phyloP scores from a whole-genome alignment of 139 green algal genomes.

The Gonium pectorale region DNA sequence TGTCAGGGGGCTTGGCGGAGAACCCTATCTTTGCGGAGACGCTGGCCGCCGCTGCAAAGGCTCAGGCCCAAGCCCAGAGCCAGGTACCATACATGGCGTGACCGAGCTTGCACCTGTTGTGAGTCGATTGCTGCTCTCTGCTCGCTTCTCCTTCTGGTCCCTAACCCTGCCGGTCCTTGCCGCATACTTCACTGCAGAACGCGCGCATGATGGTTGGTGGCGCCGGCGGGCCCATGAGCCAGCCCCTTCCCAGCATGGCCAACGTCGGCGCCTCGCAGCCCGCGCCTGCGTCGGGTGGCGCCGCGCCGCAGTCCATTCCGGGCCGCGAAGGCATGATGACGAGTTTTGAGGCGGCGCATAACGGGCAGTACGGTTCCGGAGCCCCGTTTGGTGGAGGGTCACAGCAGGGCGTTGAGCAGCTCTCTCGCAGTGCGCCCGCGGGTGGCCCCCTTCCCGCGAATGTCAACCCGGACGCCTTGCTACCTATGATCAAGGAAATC shows the following conservation, averaged over 20 bases:
- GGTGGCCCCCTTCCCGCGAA: background rate
- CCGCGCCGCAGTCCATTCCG: constrained; percentile 27
- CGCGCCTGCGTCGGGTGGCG: background rate
- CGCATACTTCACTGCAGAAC: constrained; percentile 1
- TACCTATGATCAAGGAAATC: constrained; percentile 64
- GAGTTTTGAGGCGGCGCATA: too few species aligned
- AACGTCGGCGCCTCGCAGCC: background rate
- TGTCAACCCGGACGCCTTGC: constrained; percentile 39
- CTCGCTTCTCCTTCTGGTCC: background rate
- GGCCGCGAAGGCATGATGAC: constrained; percentile 18
- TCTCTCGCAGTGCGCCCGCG: background rate
- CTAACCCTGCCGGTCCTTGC: too few species aligned
- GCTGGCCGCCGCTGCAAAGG: constrained; percentile 41
- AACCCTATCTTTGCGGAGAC: constrained; percentile 42
- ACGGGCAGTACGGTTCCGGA: too few species aligned
- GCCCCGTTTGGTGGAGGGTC: background rate
- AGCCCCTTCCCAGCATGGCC: constrained; percentile 13
- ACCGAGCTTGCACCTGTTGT: too few species aligned
- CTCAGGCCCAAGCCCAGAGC: constrained; percentile 11
- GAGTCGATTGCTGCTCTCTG: background rate
- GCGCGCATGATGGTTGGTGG: constrained; percentile 4
- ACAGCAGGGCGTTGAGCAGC: too few species aligned
- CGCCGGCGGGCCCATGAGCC: background rate
- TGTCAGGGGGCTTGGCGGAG: constrained; percentile 18
- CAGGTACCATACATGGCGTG: too few species aligned